Evolutionary conservation across 208 protist genomes (phyloP).

Genomic region (Borovskyia barvae): DNA sequence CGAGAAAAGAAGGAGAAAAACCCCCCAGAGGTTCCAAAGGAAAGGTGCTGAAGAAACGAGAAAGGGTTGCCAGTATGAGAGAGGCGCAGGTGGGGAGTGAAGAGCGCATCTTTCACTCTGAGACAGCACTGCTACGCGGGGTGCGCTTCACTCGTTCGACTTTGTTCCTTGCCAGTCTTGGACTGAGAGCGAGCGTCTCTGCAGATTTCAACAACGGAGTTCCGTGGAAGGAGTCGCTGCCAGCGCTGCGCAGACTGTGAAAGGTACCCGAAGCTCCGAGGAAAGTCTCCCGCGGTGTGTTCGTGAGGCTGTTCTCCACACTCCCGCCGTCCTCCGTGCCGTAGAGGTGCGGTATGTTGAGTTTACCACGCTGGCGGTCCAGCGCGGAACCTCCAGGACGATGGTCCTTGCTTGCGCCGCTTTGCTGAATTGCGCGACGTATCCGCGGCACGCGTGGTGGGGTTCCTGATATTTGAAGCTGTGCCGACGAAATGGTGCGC

Average conservation of each 20-base stretch:
- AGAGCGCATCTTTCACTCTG: too few species aligned
- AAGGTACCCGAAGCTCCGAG: conserved; percentile 6
- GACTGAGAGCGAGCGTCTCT: conserved; percentile 16
- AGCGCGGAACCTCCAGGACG: not conserved
- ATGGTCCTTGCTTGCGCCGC: not conserved
- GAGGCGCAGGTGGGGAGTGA: too few species aligned
- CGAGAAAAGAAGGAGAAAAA: too few species aligned
- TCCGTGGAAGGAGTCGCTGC: not conserved
- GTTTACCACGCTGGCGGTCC: conserved; percentile 12
- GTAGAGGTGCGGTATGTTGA: conserved; percentile 20
- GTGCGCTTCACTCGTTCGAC: conserved; percentile 1
- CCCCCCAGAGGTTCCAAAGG: too few species aligned
- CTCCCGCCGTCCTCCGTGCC: not conserved
- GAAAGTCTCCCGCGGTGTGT: not conserved
- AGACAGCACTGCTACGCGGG: too few species aligned
- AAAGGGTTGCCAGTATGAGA: too few species aligned
- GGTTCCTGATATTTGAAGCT: not conserved
- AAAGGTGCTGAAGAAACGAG: too few species aligned
- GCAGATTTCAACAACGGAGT: conserved; percentile 5
- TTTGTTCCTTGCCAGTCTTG: too few species aligned
- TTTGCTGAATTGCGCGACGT: conserved; percentile 13
- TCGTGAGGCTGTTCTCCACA: not conserved
- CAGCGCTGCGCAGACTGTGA: conserved; percentile 3
- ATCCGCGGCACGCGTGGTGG: conserved; percentile 6
- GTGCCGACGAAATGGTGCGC: conserved; percentile 1